Base-by-base conservation (phyloP, 169 alveolate species). In the Cryptosporidium bovis region DNA sequence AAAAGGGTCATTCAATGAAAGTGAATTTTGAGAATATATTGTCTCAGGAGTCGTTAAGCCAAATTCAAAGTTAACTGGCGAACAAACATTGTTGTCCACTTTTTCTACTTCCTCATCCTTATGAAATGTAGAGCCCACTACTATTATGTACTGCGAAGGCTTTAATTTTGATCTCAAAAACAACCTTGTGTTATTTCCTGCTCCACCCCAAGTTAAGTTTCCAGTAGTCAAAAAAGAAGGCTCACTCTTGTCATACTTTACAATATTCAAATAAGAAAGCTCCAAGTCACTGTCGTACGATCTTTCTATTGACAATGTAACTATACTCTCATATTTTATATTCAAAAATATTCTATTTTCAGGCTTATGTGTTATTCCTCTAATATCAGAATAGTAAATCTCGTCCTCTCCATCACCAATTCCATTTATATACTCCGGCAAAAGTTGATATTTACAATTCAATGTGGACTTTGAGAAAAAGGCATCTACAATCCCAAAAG, bases 161-260 rank as follows among this genome's bases (percentile, higher is more conserved):
- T 55, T 8, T 8, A 77, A 62, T 12, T 16, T 34, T 8, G 77
- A 20, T 36, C 87, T 56, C 34, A 77, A 27, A 77, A 77, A 62
- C 10, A 77, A 53, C 16, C 87, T n/a, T 3, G 87, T 77, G 44
- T 77, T 77, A 24, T 77, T 77, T 40, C 87, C 87, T 77, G 87
- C 87, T 8, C 29, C 60, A 44, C 87, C 87, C 87, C 87, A 77
- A 7, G 87, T 77, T 12, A 60, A 34, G 15, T 56, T 77, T 29
- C 71, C 87, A 1, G 24, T 40, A 46, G 64, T 36, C 16, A 40
- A n/a, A 24, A 77, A 33, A 24, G 44, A 5, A 29, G 44, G 51
- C 10, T 44, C 33, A 12, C 31, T 48, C 29, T 50, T 18, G 16
- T 27, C 31, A 20, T 20, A 55, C 1, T 13, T 1, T 5, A 53